Evolutionary conservation across 108 stramenopile species (phyloP).

Genomic region (Hondaea fermentalgiana): DNA sequence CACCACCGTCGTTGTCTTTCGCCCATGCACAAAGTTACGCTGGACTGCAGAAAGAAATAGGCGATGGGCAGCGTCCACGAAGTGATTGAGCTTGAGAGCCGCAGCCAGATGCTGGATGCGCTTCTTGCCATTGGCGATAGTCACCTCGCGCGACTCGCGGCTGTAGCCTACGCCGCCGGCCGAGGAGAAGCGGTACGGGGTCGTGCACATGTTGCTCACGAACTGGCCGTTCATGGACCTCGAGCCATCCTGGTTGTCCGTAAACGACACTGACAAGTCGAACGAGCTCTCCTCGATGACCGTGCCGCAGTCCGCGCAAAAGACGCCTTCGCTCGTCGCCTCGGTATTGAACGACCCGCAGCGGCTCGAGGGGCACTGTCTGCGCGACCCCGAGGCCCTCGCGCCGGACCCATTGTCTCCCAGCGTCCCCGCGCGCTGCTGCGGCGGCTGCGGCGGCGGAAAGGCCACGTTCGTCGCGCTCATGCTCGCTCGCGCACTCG

Average conservation of each 20-base stretch:
- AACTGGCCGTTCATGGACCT: conserved; percentile 13
- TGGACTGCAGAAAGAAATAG: conserved; percentile 83
- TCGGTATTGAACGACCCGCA: conserved; percentile 8
- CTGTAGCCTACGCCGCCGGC: conserved; percentile 49
- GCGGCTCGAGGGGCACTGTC: not conserved
- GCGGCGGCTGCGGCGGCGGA: not conserved
- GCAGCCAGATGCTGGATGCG: conserved; percentile 59
- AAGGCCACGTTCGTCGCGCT: not conserved
- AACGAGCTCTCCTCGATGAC: conserved; percentile 4
- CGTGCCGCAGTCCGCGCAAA: not conserved
- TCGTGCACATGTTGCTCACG: conserved; percentile 14
- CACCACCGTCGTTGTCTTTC: conserved; percentile 76
- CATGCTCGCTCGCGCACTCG: not conserved
- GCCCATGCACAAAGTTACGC: conserved; percentile 85
- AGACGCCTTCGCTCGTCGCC: not conserved
- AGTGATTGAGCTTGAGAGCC: conserved; percentile 66
- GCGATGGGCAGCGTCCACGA: conserved; percentile 81
- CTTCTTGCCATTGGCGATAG: conserved; percentile 71
- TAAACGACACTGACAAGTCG: not conserved
- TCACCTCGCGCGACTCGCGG: conserved; percentile 78
- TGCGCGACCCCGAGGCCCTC: not conserved
- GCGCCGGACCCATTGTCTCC: no score
- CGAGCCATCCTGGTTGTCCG: conserved; percentile 15
- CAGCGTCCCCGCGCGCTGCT: no score
- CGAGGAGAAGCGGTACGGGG: not conserved